Percentiles rank a stretch among this genome's conserved stretches.
phyloP scores from a whole-genome alignment of 73 alveolate genomes.

The Tetrahymena borealis region DNA sequence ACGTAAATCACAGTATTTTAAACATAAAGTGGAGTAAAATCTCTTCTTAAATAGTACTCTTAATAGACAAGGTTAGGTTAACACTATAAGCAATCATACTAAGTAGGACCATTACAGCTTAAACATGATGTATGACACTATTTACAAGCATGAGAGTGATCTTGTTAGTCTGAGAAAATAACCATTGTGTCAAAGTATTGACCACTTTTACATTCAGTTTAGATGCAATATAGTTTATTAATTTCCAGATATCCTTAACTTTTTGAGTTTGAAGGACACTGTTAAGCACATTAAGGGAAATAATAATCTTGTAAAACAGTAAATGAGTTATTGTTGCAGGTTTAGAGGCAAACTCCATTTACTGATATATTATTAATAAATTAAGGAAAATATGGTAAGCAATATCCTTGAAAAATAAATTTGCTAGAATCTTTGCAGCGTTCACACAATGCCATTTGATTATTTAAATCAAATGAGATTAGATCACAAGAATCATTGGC shows the following conservation, averaged over 20 bases:
- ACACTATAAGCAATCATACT: background rate
- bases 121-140: background rate
- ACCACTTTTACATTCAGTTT: background rate
- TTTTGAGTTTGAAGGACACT: background rate
- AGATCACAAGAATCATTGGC: background rate
- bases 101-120: background rate
- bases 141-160: background rate
- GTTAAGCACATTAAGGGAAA: background rate
- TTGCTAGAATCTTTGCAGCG: background rate
- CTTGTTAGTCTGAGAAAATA: background rate
- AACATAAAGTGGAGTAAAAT: background rate
- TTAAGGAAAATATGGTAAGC: background rate
- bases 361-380: background rate
- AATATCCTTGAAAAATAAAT: background rate
- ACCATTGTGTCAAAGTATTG: background rate
- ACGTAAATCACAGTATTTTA: background rate
- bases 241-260: background rate
- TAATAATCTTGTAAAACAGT: background rate
- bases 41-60: background rate
- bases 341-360: background rate
- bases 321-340: background rate
- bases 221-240: background rate
- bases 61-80: background rate
- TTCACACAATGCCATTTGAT: background rate
- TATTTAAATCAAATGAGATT: background rate